phyloP scores from a whole-genome alignment of 108 stramenopile genomes.

The Skeletonema potamos region DNA sequence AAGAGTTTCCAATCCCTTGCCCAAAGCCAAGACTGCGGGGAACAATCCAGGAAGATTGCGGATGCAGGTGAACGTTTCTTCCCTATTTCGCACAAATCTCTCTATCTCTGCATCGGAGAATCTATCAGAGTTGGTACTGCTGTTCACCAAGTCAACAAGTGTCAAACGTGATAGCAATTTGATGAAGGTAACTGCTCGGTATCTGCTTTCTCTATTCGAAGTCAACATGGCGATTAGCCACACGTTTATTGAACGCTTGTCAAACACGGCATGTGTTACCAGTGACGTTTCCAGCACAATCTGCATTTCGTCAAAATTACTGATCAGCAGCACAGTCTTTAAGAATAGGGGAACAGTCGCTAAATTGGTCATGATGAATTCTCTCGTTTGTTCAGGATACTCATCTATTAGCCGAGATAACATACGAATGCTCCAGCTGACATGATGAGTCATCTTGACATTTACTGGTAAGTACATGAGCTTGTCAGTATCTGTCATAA shows the following conservation, averaged over 20 bases:
- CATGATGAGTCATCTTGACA: constrained; percentile 28
- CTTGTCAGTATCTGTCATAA: not conserved
- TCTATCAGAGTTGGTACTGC: constrained; percentile 29
- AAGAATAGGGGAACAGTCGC: constrained; percentile 43
- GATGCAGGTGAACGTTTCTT: constrained; percentile 32
- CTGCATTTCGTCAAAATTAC: constrained; percentile 22
- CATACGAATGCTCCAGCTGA: constrained; percentile 27
- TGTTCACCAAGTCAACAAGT: constrained; percentile 22
- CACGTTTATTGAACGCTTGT: constrained; percentile 46
- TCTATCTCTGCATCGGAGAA: constrained; percentile 42
- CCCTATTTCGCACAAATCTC: constrained; percentile 17
- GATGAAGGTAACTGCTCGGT: constrained; percentile 35
- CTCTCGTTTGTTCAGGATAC: constrained; percentile 36
- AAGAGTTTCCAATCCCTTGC: constrained; percentile 33
- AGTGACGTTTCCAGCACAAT: constrained; percentile 13
- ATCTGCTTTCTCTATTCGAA: constrained; percentile 33
- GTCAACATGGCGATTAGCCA: constrained; percentile 48
- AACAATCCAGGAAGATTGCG: constrained; percentile 36
- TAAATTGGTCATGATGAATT: constrained; percentile 41
- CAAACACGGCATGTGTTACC: constrained; percentile 27
- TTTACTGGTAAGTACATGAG: constrained; percentile 17
- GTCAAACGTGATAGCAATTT: constrained; percentile 33
- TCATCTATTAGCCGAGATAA: constrained; percentile 43
- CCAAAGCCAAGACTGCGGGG: constrained; percentile 38
- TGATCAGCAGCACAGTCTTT: constrained; percentile 31